A percentile compares a stretch with the other conserved stretches of the same genome.
These are phyloP conservation scores for Myriangium duriaei DNA, from an alignment of 2,329 filamentous ascomycete species.

Conservation along the genomic window DNA sequence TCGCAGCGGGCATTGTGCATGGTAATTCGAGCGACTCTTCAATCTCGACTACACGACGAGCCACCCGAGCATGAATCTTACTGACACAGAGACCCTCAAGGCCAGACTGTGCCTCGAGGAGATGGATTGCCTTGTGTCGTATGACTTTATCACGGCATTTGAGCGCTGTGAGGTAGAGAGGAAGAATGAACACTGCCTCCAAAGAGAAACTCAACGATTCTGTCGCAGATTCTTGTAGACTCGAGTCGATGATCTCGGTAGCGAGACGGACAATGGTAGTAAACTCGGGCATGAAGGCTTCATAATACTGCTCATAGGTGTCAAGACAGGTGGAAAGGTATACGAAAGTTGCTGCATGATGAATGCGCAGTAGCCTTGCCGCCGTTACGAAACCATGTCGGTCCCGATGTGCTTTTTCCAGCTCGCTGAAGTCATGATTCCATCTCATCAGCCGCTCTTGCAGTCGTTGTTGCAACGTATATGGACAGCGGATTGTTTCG, in stretches of 20 bases:
- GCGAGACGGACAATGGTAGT: not conserved
- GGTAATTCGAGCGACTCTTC: slow-evolving; percentile 15
- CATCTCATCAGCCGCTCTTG: not conserved
- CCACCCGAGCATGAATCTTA: slow-evolving; percentile 14
- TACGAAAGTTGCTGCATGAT: not conserved
- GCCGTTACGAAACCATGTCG: too few species aligned
- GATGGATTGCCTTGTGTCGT: slow-evolving; percentile 15
- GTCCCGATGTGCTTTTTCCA: too few species aligned
- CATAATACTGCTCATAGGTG: not conserved
- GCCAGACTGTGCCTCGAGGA: slow-evolving; percentile 12
- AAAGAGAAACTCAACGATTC: slow-evolving; percentile 15
- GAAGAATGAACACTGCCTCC: slow-evolving; percentile 17
- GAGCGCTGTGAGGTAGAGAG: slow-evolving; percentile 15
- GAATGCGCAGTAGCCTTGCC: not conserved
- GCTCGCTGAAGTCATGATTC: not conserved
- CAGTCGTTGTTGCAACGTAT: not conserved
- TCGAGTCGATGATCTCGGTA: too few species aligned
- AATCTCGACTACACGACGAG: slow-evolving; percentile 21
- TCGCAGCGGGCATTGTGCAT: too few species aligned
- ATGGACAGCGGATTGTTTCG: too few species aligned
- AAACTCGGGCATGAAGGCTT: not conserved
- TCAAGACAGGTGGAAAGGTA: not conserved
- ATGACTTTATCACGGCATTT: slow-evolving; percentile 17
- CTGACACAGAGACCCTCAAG: slow-evolving; percentile 17
- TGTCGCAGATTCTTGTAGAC: not conserved